These are phyloP conservation scores for Gnaphalium uliginosum DNA, from an alignment of 129 eudicot genomes.

Conservation along the genomic window DNA sequence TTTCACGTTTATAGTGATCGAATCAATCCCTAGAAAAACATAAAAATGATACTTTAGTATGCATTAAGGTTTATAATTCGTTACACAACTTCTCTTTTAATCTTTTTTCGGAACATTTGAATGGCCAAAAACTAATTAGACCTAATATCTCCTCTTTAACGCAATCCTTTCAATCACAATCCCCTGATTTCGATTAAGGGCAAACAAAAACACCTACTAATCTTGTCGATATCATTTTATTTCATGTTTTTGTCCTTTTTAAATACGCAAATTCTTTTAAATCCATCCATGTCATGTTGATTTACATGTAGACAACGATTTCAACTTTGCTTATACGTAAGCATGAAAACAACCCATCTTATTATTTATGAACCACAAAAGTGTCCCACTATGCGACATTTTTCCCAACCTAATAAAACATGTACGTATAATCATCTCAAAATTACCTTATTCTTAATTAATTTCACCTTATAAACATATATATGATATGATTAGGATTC, in stretches of 20 bases:
- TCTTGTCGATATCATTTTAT: constrained; percentile 24
- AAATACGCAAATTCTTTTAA: constrained; percentile 13
- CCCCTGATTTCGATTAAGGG: constrained; percentile 3
- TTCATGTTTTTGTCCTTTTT: constrained; percentile 20
- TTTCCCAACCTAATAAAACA: not conserved
- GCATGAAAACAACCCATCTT: constrained; percentile 6
- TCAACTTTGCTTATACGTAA: constrained; percentile 19
- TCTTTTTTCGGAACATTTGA: not conserved
- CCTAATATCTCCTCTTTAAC: constrained; percentile 18
- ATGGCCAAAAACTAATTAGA: constrained; percentile 16
- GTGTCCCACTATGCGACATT: not conserved
- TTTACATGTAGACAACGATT: constrained; percentile 20
- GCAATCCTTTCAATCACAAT: constrained; percentile 28
- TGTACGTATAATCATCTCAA: no score
- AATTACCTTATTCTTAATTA: no score
- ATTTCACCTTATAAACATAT: no score
- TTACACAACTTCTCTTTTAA: not conserved
- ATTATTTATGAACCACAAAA: constrained; percentile 17
- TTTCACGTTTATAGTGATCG: constrained; percentile 80
- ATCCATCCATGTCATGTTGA: constrained; percentile 18
- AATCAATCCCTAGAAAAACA: constrained; percentile 72
- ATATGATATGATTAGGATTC: not conserved
- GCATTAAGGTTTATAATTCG: not conserved
- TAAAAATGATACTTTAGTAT: not conserved
- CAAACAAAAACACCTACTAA: constrained; percentile 28